Evolutionary conservation across 2,329 filamentous ascomycete species (phyloP), one percentile per base, ranked within the genome.

Genomic region (Paramyrothecium roridum): DNA sequence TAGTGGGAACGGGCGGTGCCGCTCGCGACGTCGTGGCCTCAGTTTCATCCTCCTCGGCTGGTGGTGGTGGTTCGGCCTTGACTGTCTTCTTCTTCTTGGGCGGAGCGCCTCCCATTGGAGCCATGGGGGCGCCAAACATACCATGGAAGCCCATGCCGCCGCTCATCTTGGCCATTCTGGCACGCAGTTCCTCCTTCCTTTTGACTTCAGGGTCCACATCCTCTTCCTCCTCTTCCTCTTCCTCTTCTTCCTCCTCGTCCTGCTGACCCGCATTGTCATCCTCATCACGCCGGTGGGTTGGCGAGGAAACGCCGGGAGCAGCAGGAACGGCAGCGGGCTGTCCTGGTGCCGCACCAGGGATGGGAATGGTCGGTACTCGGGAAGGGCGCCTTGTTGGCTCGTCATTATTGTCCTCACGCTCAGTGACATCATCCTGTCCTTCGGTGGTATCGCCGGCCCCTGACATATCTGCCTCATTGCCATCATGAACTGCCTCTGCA

Each of bases 151-250:
- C 91, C 91, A 96, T 96, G 21, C 93, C 93, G 54, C 93, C 93
- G 63, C 93, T 96, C 89, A 99, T 95, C 75, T 96, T 97, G 48
- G 95, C 95, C 91, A 99, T 99, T 64, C 95, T 86, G 58, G 95
- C 92, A 57, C 95, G 86, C 33, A 99, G 80, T 69, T 97, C 93
- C 73, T 96, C 87, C 68, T 88, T 90, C 52, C 93, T 88, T 62
- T 85, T 87, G 21, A 91, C 81, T 70, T 99, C 95, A 1, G 92
- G 91, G 65, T 98, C 93, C 52, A 96, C 79, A 17, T 96, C 91
- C 26, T 93, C 90, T 50, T 93, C 90, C 33, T 91, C 89, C 20
- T 89, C 88, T n/a, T 87, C 88, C 16, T 85, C 85, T 12, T 82
- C 84, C 3, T 81, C 83, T 19, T 81, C 81, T 21, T 81, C 80